phyloP scores from a whole-genome alignment of 2,329 filamentous ascomycete genomes.

The Botrytis elliptica region DNA sequence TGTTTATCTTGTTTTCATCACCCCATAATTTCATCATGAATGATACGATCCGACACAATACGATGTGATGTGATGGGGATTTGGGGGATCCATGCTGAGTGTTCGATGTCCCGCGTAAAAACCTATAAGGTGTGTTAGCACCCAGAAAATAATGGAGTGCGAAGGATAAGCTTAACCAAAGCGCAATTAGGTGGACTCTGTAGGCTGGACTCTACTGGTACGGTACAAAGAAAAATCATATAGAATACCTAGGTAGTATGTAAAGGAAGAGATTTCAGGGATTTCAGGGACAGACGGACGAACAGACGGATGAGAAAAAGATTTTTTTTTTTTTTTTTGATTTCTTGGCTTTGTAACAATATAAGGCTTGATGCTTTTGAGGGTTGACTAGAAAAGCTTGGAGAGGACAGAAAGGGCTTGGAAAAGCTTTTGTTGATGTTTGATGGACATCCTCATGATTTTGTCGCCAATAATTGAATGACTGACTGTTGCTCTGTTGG shows the following conservation, averaged over 20 bases:
- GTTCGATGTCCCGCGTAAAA: background rate
- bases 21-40: background rate
- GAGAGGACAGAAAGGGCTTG: background rate
- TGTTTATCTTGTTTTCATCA: background rate
- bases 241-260: background rate
- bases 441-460: background rate
- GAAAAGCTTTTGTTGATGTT: conserved; percentile 7
- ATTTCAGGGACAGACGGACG: background rate
- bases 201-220: background rate
- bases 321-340: background rate
- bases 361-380: background rate
- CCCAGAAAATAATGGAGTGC: background rate
- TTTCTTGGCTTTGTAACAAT: background rate
- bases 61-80: background rate
- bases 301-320: background rate
- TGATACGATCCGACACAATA: background rate
- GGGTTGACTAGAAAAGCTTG: background rate
- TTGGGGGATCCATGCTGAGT: background rate
- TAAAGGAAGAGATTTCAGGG: background rate
- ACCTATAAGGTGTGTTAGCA: background rate
- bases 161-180: conserved; percentile 1
- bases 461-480: background rate
- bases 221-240: background rate
- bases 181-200: background rate
- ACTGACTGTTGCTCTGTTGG: background rate